Conservation (phyloP, 2,329 filamentous ascomycete genomes). For the Verticillium zaregamsianum region DNA sequence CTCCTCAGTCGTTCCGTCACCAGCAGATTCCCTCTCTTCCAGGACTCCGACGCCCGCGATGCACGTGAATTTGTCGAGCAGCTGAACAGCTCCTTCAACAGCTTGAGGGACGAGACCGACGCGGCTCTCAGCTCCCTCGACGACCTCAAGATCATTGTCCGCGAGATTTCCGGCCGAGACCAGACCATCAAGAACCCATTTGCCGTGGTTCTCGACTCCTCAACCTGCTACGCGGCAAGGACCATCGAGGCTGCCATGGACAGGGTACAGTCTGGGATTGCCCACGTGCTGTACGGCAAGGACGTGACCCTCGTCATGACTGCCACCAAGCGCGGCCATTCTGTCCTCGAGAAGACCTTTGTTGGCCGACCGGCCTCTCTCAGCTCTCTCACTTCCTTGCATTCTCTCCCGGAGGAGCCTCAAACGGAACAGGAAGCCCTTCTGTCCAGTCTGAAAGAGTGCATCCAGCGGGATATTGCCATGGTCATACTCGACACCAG, state of each 20-base stretch:
- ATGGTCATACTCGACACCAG: conserved; percentile 49
- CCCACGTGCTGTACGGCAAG: conserved; percentile 42
- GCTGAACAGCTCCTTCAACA: conserved; percentile 30
- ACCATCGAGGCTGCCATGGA: conserved; percentile 46
- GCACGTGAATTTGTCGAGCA: conserved; percentile 39
- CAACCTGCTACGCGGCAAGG: conserved; percentile 36
- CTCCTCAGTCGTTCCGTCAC: conserved; percentile 38
- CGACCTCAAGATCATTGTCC: conserved; percentile 44
- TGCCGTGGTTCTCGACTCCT: conserved; percentile 36
- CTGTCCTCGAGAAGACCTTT: conserved; percentile 46
- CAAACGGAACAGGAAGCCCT: conserved; percentile 33
- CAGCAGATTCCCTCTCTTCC: conserved; percentile 42
- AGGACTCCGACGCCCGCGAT: conserved; percentile 34
- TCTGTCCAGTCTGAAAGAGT: conserved; percentile 35
- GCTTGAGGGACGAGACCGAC: conserved; percentile 37
- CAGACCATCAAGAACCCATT: conserved; percentile 45
- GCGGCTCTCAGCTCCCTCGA: conserved; percentile 33
- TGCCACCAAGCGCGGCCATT: conserved; percentile 48
- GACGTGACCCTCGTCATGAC: conserved; percentile 42
- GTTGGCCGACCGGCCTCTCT: conserved; percentile 22
- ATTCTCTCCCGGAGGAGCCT: conserved; percentile 18
- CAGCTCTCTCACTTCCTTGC: not conserved
- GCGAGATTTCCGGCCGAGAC: conserved; percentile 38
- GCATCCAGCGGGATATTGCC: conserved; percentile 43
- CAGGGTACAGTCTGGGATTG: conserved; percentile 45